phyloP scores from a whole-genome alignment of 495 filamentous ascomycete genomes.

The Paragyromitra xinjiangensis region DNA sequence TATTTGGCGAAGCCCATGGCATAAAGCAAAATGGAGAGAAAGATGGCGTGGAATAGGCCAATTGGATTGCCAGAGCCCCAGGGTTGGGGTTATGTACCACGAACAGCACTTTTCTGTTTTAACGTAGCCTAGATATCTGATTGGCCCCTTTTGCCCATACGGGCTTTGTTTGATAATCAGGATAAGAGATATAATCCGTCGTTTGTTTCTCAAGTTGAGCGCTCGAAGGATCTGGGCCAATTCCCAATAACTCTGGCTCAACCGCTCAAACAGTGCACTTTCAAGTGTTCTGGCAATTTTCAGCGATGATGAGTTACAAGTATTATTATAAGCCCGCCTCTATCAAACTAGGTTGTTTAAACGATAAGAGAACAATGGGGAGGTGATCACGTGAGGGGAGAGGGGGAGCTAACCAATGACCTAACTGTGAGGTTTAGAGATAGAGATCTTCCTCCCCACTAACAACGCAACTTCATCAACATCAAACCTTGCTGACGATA shows the following conservation, averaged over 20 bases:
- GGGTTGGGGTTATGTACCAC: too few relatives aligned
- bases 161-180: too few relatives aligned
- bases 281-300: background rate
- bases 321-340: background rate
- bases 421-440: background rate
- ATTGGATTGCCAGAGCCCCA: too few relatives aligned
- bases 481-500: background rate
- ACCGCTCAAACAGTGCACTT: background rate
- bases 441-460: constrained; percentile 1
- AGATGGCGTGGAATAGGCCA: too few relatives aligned
- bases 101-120: too few relatives aligned
- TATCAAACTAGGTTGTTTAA: too few relatives aligned
- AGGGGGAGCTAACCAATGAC: background rate
- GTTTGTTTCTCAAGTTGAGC: background rate
- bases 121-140: too few relatives aligned
- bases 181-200: background rate
- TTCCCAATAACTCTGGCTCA: background rate
- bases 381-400: too few relatives aligned
- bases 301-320: background rate
- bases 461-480: background rate
- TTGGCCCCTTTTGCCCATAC: too few relatives aligned
- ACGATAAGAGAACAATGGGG: too few relatives aligned
- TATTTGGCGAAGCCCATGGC: too few relatives aligned
- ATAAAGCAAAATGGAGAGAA: too few relatives aligned
- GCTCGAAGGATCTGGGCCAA: background rate